Conservation (phyloP, 129 eudicot genomes). For the Oenanthe sinensis region DNA sequence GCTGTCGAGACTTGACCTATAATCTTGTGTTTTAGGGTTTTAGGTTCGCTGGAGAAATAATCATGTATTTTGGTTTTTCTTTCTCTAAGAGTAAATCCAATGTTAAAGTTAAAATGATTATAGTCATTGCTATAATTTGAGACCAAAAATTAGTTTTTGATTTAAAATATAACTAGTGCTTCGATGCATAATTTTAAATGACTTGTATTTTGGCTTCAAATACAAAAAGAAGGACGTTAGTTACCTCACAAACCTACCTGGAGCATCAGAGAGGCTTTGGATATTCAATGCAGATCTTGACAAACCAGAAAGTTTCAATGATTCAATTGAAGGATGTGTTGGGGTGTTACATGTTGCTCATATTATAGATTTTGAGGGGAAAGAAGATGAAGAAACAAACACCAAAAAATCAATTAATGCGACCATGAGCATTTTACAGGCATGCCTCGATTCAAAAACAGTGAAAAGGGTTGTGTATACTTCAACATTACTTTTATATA, state of each 20-base stretch:
- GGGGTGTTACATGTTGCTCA: conserved; percentile 40
- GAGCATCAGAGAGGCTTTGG: conserved; percentile 25
- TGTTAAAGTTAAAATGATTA: too few relatives aligned
- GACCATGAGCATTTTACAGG: conserved; percentile 20
- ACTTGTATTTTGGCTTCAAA: too few relatives aligned
- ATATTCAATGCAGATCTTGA: conserved; percentile 32
- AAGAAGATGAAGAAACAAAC: conserved; percentile 22
- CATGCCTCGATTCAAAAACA: conserved; percentile 28
- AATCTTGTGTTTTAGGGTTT: too few relatives aligned
- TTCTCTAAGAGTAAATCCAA: too few relatives aligned
- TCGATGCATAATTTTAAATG: too few relatives aligned
- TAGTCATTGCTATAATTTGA: too few relatives aligned
- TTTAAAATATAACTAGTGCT: too few relatives aligned
- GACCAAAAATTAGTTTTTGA: too few relatives aligned
- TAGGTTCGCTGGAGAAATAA: too few relatives aligned
- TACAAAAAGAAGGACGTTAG: conserved; percentile 23
- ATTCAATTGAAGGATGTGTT: conserved; percentile 28
- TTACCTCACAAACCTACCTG: conserved; percentile 32
- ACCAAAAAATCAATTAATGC: conserved; percentile 11
- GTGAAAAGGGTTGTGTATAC: conserved; percentile 34
- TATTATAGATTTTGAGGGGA: conserved; percentile 15
- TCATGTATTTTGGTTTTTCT: background rate
- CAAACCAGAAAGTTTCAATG: conserved; percentile 20
- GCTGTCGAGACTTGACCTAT: too few relatives aligned
- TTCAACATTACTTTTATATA: too few relatives aligned